Evolutionary conservation across 1,284 basidiomycete genomes (phyloP), one percentile per base, ranked within the genome.

Genomic region (Tilletiaria anomala): DNA sequence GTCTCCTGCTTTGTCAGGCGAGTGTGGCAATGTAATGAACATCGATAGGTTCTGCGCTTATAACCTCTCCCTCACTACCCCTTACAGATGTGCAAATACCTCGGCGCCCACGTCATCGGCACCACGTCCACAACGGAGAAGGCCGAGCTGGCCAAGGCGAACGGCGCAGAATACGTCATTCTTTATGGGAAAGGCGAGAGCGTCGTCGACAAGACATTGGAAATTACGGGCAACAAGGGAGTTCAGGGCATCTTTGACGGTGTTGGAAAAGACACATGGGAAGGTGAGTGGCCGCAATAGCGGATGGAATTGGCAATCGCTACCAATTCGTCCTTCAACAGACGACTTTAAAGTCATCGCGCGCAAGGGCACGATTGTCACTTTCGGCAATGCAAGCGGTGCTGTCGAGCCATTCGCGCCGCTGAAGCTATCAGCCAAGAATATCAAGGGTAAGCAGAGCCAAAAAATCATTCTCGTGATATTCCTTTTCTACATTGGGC

Each of bases 381-480:
- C 79, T 6, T 78, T 88, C 40, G 91, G 91, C 0, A 94, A 93
- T 63, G 84, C 89, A 0, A 88, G 83, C 10, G 89, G 87, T 3
- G 70, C 80, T 10, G 65, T 68, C 6, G 53, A 69, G 8, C 56
- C 83, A 0, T 79, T 91, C 58, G 68, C 79, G 2, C 75, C 80
- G 0, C 70, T 86, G 45, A 81, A 78, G 58, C 75, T 94, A 16
- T 72, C 74, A 0, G 73, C 78, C 50, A 96, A 91, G 73, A 89
- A 89, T 54, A 65, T 89, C 54, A 84, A 80, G 47, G 43, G n/a
- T n/a, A n/a, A n/a, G n/a, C 56, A 52, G 20, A 33, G 50, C 39
- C n/a, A n/a, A n/a, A n/a, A n/a, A n/a, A n/a, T n/a, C n/a, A n/a
- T n/a, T 20, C n/a, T 24, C 24, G 6, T 14, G 11, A 36, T 33